Evolutionary conservation across 441 rosid genomes (phyloP).

Genomic region (Gossypium schwendimanii): DNA sequence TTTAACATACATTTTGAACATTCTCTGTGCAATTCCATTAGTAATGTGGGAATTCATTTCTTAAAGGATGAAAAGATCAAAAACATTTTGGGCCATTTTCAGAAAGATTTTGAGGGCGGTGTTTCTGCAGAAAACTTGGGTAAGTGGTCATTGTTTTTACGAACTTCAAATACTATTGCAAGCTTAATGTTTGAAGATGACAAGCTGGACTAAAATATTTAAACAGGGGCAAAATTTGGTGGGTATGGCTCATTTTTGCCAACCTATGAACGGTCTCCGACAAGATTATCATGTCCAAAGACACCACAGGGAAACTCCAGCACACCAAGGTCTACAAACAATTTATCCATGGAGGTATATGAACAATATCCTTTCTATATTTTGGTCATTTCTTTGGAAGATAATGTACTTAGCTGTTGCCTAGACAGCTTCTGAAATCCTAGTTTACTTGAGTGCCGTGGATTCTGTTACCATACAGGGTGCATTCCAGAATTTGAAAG

Average conservation of each 20-base stretch:
- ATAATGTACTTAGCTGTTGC: not conserved
- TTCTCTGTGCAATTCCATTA: not conserved
- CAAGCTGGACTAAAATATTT: constrained; percentile 15
- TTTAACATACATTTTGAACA: not conserved
- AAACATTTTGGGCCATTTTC: constrained; percentile 61
- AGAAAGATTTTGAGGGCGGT: constrained; percentile 55
- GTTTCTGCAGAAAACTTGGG: constrained; percentile 53
- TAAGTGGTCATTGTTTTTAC: constrained; percentile 30
- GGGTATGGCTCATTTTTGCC: constrained; percentile 57
- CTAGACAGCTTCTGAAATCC: constrained; percentile 11
- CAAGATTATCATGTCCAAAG: constrained; percentile 21
- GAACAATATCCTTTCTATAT: constrained; percentile 3
- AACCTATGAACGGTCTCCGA: constrained; percentile 29
- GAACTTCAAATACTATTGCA: not conserved
- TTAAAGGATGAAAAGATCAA: constrained; percentile 58
- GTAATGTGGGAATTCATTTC: constrained; percentile 17
- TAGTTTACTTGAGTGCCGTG: constrained; percentile 26
- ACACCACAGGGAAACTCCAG: constrained; percentile 22
- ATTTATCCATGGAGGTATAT: constrained; percentile 32
- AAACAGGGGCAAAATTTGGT: constrained; percentile 50
- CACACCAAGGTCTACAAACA: constrained; percentile 31
- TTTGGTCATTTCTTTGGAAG: constrained; percentile 14
- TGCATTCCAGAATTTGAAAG: constrained; percentile 26
- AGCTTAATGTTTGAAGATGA: constrained; percentile 9
- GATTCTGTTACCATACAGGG: constrained; percentile 34